Percentiles rank a stretch among this genome's conserved stretches.
These are phyloP conservation scores for Gossypium rotundifolium DNA, from an alignment of 345 rosid species.

Conservation along the genomic window DNA sequence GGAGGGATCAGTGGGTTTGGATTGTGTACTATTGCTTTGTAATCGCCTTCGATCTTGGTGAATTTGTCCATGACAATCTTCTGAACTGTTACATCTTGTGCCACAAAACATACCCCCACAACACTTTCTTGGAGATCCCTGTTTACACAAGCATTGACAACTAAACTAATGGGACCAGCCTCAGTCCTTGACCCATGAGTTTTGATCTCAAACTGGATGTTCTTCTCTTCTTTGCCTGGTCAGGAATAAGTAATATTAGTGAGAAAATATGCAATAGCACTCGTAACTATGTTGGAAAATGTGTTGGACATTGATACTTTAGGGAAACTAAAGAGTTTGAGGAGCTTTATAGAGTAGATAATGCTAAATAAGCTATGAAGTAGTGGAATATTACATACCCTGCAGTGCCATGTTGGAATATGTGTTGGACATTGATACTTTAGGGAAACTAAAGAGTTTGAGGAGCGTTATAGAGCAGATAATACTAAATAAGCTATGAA, in stretches of 20 bases:
- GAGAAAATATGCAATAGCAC: neutral
- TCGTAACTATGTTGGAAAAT: neutral
- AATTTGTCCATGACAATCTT: slow-evolving; percentile 93
- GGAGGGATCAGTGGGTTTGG: slow-evolving; percentile 95
- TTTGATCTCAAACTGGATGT: slow-evolving; percentile 79
- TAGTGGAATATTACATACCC: slow-evolving; percentile 39
- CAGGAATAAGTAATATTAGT: slow-evolving; percentile 8
- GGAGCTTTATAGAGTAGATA: neutral
- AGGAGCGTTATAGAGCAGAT: neutral
- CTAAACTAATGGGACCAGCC: slow-evolving; percentile 69
- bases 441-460: neutral
- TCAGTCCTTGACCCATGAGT: slow-evolving; percentile 55
- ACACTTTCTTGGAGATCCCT: slow-evolving; percentile 74
- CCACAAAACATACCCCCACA: slow-evolving; percentile 92
- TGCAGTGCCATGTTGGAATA: slow-evolving; percentile 47
- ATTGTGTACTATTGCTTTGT: slow-evolving; percentile 85
- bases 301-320: neutral
- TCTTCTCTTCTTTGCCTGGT: slow-evolving; percentile 87
- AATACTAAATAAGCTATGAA: neutral
- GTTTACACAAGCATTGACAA: slow-evolving; percentile 91
- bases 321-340: neutral
- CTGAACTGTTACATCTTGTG: slow-evolving; percentile 93
- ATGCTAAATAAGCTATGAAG: neutral
- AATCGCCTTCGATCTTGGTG: slow-evolving; percentile 95
- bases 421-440: neutral